Conservation (phyloP, 2,329 filamentous ascomycete species). For the Ceratocystiopsis minuta region DNA sequence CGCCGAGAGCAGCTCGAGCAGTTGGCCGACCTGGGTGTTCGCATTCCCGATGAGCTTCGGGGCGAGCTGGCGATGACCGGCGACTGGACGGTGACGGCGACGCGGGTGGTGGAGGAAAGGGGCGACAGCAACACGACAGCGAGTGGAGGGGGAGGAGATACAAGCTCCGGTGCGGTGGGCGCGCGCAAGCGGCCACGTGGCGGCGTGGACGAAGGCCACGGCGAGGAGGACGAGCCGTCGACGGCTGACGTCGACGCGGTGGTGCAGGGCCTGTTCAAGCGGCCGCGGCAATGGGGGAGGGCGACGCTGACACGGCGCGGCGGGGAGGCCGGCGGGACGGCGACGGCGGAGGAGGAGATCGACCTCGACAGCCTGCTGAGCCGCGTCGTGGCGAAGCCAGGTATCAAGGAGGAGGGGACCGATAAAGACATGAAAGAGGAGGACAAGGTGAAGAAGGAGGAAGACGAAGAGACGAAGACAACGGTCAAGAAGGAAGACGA, state of each 20-base stretch:
- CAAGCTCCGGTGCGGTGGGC: constrained; percentile 1
- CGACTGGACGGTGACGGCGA: constrained; percentile 62
- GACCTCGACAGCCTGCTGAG: constrained; percentile 46
- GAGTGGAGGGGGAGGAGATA: constrained; percentile 12
- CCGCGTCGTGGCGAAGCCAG: constrained; percentile 16
- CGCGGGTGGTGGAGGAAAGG: constrained; percentile 34
- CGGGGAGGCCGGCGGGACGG: constrained; percentile 11
- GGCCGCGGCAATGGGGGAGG: constrained; percentile 34
- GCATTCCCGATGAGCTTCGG: constrained; percentile 61
- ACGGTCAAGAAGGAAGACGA: constrained; percentile 9
- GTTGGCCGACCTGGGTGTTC: constrained; percentile 71
- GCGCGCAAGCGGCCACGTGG: constrained; percentile 6
- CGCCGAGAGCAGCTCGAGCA: constrained; percentile 73
- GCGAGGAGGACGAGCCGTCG: constrained; percentile 33
- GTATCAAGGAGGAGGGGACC: constrained; percentile 13
- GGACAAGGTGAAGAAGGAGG: constrained; percentile 13
- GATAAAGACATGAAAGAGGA: constrained; percentile 13
- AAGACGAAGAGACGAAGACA: constrained; percentile 22
- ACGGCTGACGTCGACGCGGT: constrained; percentile 34
- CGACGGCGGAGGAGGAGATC: constrained; percentile 18
- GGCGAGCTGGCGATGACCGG: constrained; percentile 73
- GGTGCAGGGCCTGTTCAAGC: constrained; percentile 41
- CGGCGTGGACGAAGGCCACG: constrained; percentile 38
- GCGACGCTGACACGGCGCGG: constrained; percentile 24
- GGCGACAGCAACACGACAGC: constrained; percentile 11